Percentiles rank a stretch among this genome's conserved stretches.
phyloP scores from a whole-genome alignment of 108 stramenopile species.

The Fistulifera solaris region DNA sequence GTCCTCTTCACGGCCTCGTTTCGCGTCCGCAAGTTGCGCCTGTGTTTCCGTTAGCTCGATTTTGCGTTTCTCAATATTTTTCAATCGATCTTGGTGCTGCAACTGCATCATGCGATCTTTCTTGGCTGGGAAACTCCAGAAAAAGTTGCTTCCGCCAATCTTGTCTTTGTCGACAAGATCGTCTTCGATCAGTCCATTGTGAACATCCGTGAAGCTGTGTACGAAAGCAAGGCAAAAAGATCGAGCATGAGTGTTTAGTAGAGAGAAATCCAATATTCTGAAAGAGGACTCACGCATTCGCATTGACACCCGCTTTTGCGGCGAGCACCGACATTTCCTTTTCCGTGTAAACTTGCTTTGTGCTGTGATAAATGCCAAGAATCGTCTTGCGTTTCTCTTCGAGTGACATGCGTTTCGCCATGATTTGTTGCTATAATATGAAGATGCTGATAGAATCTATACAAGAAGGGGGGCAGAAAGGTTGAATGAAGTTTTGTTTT shows the following conservation, averaged over 20 bases:
- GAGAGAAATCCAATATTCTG: neutral
- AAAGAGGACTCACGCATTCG: conserved; percentile 44
- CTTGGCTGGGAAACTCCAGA: conserved; percentile 87
- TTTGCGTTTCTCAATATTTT: conserved; percentile 38
- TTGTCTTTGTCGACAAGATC: conserved; percentile 83
- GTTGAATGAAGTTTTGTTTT: too few relatives aligned
- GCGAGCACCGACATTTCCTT: conserved; percentile 77
- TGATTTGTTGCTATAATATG: conserved; percentile 6
- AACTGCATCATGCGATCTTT: conserved; percentile 59
- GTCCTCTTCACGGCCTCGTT: conserved; percentile 69
- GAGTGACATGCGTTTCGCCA: conserved; percentile 73
- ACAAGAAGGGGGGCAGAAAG: too few relatives aligned
- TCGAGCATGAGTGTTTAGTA: neutral
- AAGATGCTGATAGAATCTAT: too few relatives aligned
- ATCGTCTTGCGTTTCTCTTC: conserved; percentile 84
- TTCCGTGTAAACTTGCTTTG: conserved; percentile 81
- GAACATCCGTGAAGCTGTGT: conserved; percentile 55
- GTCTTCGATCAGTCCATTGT: conserved; percentile 75
- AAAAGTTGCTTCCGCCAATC: conserved; percentile 88
- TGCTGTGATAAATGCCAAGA: conserved; percentile 64
- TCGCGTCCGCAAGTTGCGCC: conserved; percentile 66
- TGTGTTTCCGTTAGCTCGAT: conserved; percentile 40
- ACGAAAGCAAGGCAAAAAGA: neutral
- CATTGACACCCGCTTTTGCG: conserved; percentile 79
- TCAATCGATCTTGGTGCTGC: conserved; percentile 42